Conservation (phyloP, 2,329 filamentous ascomycete species). For the Pestalotiopsis sp. region DNA sequence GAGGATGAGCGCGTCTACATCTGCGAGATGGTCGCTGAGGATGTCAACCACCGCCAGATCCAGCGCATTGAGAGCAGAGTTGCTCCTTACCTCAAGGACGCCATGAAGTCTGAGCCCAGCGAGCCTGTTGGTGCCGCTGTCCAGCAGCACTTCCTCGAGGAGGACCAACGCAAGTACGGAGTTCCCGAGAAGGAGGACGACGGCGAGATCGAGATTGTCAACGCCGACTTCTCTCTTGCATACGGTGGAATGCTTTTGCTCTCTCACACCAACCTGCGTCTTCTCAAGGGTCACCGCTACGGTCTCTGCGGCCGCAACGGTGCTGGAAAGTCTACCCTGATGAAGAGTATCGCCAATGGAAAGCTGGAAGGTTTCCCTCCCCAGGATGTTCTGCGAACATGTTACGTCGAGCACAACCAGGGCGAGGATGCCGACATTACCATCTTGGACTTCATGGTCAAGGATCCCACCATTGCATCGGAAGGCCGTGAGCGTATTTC, state of each 20-base stretch:
- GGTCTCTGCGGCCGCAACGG: conserved; percentile 96
- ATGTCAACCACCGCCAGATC: conserved; percentile 80
- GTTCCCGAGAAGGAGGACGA: conserved; percentile 84
- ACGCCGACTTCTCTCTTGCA: conserved; percentile 94
- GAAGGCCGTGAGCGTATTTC: conserved; percentile 81
- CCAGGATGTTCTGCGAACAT: conserved; percentile 89
- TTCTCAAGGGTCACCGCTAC: conserved; percentile 96
- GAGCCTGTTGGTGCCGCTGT: conserved; percentile 70
- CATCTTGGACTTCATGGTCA: conserved; percentile 89
- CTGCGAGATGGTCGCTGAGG: conserved; percentile 80
- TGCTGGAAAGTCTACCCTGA: conserved; percentile 97
- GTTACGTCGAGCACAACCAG: conserved; percentile 99
- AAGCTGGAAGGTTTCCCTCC: conserved; percentile 97
- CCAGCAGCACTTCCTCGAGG: conserved; percentile 75
- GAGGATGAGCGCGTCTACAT: conserved; percentile 72
- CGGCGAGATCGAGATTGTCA: conserved; percentile 93
- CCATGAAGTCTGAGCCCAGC: conserved; percentile 62
- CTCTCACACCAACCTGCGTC: conserved; percentile 90
- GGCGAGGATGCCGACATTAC: conserved; percentile 96
- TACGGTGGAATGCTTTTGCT: conserved; percentile 97
- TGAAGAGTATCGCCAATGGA: conserved; percentile 92
- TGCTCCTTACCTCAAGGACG: conserved; percentile 71
- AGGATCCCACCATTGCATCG: conserved; percentile 81
- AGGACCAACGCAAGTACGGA: conserved; percentile 86
- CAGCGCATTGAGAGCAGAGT: conserved; percentile 69